Evolutionary conservation across 2,329 filamentous ascomycete species (phyloP).

Genomic region (Colletotrichum simmondsii): DNA sequence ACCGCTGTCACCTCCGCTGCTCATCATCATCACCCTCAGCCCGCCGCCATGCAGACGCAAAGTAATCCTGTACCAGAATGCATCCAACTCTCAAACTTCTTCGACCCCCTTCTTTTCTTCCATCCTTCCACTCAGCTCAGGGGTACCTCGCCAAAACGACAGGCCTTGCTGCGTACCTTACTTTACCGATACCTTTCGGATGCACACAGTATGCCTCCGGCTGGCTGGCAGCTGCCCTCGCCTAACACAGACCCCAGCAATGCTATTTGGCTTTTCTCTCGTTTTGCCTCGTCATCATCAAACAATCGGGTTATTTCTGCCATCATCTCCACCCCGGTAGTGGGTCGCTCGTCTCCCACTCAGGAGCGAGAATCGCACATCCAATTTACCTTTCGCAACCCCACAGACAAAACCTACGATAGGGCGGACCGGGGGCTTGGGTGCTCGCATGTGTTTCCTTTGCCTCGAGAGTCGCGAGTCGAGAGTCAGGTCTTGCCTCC

Average conservation of each 20-base stretch:
- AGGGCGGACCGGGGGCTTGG: slow-evolving; percentile 27
- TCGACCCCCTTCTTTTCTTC: neutral
- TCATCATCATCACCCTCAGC: slow-evolving; percentile 19
- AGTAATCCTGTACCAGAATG: neutral
- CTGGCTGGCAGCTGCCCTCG: slow-evolving; percentile 1
- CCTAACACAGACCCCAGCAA: slow-evolving; percentile 2
- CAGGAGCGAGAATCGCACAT: slow-evolving; percentile 22
- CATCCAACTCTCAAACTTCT: neutral
- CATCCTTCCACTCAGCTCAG: neutral
- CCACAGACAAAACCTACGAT: slow-evolving; percentile 34
- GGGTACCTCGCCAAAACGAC: neutral
- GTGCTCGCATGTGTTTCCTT: slow-evolving; percentile 27
- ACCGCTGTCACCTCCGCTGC: slow-evolving; percentile 10
- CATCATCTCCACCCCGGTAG: slow-evolving; percentile 23
- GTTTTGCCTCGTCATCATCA: slow-evolving; percentile 35
- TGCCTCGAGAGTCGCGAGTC: neutral
- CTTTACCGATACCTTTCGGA: too few relatives aligned
- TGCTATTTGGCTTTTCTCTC: slow-evolving; percentile 30
- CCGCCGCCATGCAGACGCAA: neutral
- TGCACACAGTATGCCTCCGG: neutral
- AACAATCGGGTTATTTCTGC: slow-evolving; percentile 36
- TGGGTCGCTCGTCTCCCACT: slow-evolving; percentile 7
- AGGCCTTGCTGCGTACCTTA: neutral
- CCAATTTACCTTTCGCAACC: slow-evolving; percentile 30
- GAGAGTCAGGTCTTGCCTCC: neutral